Base-by-base conservation (phyloP, 2,329 filamentous ascomycete genomes). In the Cladosporium sp. region DNA sequence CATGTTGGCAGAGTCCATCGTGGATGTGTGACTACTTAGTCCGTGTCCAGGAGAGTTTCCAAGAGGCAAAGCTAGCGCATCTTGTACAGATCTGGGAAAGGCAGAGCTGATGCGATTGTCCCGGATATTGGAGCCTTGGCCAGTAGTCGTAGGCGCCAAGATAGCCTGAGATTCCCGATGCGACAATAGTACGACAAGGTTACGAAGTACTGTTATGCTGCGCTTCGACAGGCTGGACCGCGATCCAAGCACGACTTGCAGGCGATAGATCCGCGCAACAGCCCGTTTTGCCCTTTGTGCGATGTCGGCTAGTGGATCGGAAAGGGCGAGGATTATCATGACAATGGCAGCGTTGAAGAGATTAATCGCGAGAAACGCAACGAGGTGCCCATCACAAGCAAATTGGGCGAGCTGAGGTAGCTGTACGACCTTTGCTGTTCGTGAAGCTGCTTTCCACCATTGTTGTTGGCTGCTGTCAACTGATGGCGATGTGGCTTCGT, bases 271-370 rank as follows among this genome's bases (percentile, higher is more conserved):
- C 3, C 71, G 66, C 4, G 69, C 69, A 18, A 74, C 66, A 7
- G 65, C 69, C 29, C 70, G 64, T 51, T 74, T 74, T 1, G 69
- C 65, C 38, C 67, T 64, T 53, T 74, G 72, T 1, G 72, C 70
- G 22, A 62, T 59, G 42, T 72, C 66, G 0, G 70, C 71, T 1
- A 75, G 63, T 0, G 69, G 69, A 25, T 73, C 66, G 2, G 69
- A 69, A 2, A 74, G 59, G 1, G 72, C 70, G 33, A 69, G 61
- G 1, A 73, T 64, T 19, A 69, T 66, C 45, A 75, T 61, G 11
- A 74, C 71, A 20, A 74, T 67, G 6, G 70, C 68, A 1, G 71
- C 68, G 41, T 72, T 72, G 61, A 73, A 74, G 9, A 74, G 52
- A 48, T 74, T 73, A 53, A 74, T 72, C 2, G 68, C 72, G 15